A percentile compares a stretch with the other conserved stretches of the same genome.
Conservation (phyloP, 257 asterid species). For the Nicotiana noctiflora region DNA sequence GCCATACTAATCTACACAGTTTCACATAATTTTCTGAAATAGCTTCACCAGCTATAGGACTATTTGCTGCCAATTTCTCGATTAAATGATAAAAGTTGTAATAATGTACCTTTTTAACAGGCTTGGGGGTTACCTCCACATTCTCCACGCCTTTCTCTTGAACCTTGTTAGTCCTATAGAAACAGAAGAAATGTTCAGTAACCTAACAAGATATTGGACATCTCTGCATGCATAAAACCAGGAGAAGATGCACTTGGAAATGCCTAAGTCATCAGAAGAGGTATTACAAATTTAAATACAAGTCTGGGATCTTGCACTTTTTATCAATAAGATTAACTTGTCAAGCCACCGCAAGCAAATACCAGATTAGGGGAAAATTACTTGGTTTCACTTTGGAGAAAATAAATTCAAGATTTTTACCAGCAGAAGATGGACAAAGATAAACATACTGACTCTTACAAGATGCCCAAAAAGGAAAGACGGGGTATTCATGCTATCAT, state of each 20-base stretch:
- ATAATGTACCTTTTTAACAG: conserved; percentile 3
- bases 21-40: background rate
- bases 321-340: background rate
- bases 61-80: background rate
- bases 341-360: background rate
- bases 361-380: background rate
- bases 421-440: background rate
- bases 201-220: background rate
- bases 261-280: background rate
- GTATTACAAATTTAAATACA: background rate
- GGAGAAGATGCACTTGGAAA: background rate
- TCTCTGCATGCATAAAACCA: background rate
- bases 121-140: conserved; percentile 4
- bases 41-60: background rate
- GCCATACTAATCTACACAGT: background rate
- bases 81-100: background rate
- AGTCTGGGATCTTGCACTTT: background rate
- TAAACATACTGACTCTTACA: background rate
- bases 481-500: background rate
- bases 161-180: background rate
- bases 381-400: background rate
- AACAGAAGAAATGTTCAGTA: background rate
- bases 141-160: conserved; percentile 7
- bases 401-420: conserved; percentile 3
- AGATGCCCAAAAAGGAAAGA: background rate